Base-by-base conservation (phyloP, 805 yeast species). In the Cyberlindnera mississippiensis region DNA sequence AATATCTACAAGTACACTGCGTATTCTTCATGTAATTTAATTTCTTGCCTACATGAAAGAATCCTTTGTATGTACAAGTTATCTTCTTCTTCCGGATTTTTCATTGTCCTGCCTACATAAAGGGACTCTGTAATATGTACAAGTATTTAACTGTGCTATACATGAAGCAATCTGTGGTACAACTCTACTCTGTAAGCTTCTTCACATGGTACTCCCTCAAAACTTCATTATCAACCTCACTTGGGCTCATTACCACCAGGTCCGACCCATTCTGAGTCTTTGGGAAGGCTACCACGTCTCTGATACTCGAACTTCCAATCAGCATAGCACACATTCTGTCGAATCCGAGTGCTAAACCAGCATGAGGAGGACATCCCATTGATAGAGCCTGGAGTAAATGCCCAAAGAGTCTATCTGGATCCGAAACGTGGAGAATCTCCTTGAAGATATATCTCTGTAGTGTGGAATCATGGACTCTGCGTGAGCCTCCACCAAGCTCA, bases 281-380 rank as follows among this genome's bases (percentile, higher is more conserved):
- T 2, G 99, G 99, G 61, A 93, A 93, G 1, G 98, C 96, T 46
- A 93, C 83, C 4, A 93, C 98, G 57, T 93, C 97, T 50, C 96
- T 68, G 27, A 93, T 90, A 48, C 87, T 85, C 4, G 69, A 56
- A 15, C 82, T 71, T 1, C 88, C 93, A n/a, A 82, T 62, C 26
- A 91, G 59, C 91, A 91, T 88, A 0, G 99, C 93, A 54, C 95
- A 81, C 70, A 93, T 68, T 48, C 99, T 69, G 60, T 93, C 99
- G 52, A 93, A 85, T 0, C 99, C 99, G 28, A 93, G 70, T 0
- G 99, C 99, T 29, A 93, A 69, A 0, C 99, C 99, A 2, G 97
- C 96, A 64, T 93, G 99, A 1, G 99, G 99, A 1, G 99, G 99
- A 56, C 98, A 88, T 1, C 99, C 99, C 66, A 85, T 78, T 18